These are phyloP conservation scores for Dendrothele bispora DNA, from an alignment of 768 basidiomycete species.

Conservation along the genomic window DNA sequence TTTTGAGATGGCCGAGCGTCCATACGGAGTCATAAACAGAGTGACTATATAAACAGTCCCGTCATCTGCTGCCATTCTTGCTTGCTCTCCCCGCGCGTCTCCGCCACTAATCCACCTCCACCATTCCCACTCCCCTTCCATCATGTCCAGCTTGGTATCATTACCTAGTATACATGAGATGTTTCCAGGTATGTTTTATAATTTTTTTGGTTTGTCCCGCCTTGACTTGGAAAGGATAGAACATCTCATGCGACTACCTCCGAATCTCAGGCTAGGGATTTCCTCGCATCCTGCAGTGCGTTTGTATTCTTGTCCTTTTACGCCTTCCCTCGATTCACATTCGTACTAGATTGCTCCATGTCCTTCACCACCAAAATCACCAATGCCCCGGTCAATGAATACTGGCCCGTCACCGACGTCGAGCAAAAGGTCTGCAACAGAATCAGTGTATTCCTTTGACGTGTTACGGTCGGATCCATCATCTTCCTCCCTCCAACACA, in stretches of 20 bases:
- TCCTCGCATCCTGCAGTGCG: not conserved
- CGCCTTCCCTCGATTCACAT: not conserved
- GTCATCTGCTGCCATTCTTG: too few relatives aligned
- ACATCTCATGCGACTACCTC: slow-evolving; percentile 12
- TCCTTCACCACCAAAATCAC: slow-evolving; percentile 1
- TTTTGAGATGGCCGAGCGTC: too few relatives aligned
- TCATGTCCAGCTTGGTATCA: too few relatives aligned
- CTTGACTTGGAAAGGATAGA: slow-evolving; percentile 8
- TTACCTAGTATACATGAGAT: slow-evolving; percentile 56
- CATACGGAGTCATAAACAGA: too few relatives aligned
- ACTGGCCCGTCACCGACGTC: too few relatives aligned
- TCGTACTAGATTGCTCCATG: not conserved
- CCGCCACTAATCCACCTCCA: too few relatives aligned
- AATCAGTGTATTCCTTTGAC: slow-evolving; percentile 6
- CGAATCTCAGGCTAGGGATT: not conserved
- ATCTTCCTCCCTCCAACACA: slow-evolving; percentile 6
- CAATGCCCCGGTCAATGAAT: too few relatives aligned
- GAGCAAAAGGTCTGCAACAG: not conserved
- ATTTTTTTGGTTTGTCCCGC: not conserved
- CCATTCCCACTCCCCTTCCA: too few relatives aligned
- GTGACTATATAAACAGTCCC: too few relatives aligned
- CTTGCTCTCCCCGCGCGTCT: too few relatives aligned
- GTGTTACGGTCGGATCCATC: slow-evolving; percentile 8
- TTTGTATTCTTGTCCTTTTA: not conserved
- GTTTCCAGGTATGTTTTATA: slow-evolving; percentile 46